Evolutionary conservation across 1,139 yeast genomes (phyloP), one percentile per base, ranked within the genome.

Genomic region (Wickerhamiella infanticola): DNA sequence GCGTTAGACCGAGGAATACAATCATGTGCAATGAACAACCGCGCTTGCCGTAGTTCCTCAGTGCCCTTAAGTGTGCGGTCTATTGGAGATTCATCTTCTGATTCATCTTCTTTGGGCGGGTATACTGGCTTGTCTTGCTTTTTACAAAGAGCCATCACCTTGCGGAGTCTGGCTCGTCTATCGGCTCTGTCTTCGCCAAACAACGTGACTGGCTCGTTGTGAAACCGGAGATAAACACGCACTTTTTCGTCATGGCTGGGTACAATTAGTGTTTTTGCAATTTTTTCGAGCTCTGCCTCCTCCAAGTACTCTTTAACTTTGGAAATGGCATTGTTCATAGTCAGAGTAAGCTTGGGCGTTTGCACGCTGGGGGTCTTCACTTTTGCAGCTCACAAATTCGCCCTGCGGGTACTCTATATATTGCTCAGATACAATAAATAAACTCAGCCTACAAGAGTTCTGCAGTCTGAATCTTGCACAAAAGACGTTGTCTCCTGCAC

Each of bases 1-100:
- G 50, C 44, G 23, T 62, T 55, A 0, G 93, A 73, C 26, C 60
- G 61, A 0, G 47, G 45, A 1, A 82, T 54, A 0, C 94, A 79
- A 48, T 59, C 63, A 2, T 62, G 51, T 1, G 85, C 70, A 0
- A 88, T 69, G 2, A 54, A 51, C 38, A 64, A 60, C 45, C 97
- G 69, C 0, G 77, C 70, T 1, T 68, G 64, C n/a, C 72, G 63
- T 23, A 86, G 62, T n/a, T 69, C 73, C 5, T 66, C 64, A 0
- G 74, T 62, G 0, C 94, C 95, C 7, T 7, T 29, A 7, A 7
- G 33, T 7, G 11, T 11, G 7, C 11, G 7, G 7, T 29, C 33
- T 11, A 29, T 29, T 7, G 7, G 7, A 29, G 11, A 7, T 7
- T 29, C 33, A 7, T 29, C 11, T 29, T 7, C 9, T 29, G 33